Evolutionary conservation across 352 stramenopile genomes (phyloP).

Genomic region (Blastocystis sp.): DNA sequence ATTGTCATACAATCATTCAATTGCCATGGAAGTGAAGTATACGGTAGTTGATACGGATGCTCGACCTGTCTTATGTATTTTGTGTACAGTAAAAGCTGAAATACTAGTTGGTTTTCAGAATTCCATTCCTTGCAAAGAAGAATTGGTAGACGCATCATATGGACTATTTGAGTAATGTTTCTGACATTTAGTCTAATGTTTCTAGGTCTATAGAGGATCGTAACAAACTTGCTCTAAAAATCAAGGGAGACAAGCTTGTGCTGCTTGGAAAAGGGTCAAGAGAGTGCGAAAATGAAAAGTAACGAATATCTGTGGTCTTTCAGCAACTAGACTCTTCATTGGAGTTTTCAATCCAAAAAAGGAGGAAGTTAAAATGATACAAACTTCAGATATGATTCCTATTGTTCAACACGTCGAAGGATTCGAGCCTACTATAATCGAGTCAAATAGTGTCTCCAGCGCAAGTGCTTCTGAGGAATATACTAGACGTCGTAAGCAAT

Average conservation of each 20-base stretch:
- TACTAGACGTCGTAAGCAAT: conserved; percentile 19
- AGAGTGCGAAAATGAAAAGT: background rate
- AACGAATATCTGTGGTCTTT: background rate
- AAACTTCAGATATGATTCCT: background rate
- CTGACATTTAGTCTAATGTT: background rate
- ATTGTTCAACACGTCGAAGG: background rate
- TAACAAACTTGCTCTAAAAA: background rate
- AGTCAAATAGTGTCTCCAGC: background rate
- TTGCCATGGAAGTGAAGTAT: background rate
- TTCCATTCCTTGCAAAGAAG: conserved; percentile 45
- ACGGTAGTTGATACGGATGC: background rate
- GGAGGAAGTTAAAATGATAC: conserved; percentile 11
- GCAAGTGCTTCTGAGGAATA: background rate
- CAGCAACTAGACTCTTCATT: background rate
- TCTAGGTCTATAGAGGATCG: conserved; percentile 24
- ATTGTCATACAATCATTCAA: too few species aligned
- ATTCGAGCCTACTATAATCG: background rate
- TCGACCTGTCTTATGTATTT: background rate
- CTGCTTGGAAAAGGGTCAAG: background rate
- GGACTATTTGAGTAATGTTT: background rate
- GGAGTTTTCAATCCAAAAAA: conserved; percentile 3
- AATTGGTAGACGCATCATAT: background rate
- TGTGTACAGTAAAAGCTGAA: background rate
- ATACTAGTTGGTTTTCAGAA: conserved; percentile 57
- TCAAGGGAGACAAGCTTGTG: background rate